Evolutionary conservation across 73 alveolate species (phyloP).

Genomic region (Tetrahymena borealis): DNA sequence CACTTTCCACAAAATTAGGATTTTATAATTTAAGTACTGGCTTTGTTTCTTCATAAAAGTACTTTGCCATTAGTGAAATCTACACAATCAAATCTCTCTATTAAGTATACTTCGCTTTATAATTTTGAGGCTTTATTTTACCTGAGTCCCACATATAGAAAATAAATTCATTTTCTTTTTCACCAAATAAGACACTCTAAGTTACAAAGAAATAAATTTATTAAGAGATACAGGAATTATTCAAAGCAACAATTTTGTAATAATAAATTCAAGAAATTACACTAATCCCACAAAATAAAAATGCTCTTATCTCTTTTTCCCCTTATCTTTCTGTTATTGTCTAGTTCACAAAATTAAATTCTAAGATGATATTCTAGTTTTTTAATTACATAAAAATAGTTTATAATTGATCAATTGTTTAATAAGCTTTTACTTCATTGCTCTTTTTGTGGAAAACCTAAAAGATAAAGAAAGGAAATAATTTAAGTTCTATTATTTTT

Average conservation of each 20-base stretch:
- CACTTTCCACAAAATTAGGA: not conserved
- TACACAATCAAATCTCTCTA: not conserved
- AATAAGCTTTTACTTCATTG: not conserved
- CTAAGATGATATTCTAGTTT: not conserved
- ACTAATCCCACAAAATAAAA: not conserved
- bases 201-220: too few relatives aligned
- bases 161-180: not conserved
- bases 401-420: not conserved
- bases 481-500: not conserved
- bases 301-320: not conserved
- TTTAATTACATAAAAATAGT: too few relatives aligned
- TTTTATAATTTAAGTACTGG: not conserved
- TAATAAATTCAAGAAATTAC: not conserved
- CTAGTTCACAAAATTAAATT: not conserved
- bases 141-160: not conserved
- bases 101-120: not conserved
- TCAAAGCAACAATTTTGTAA: too few relatives aligned
- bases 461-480: not conserved
- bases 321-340: not conserved
- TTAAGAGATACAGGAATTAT: too few relatives aligned
- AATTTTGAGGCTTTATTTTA: not conserved
- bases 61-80: not conserved
- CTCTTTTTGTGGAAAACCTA: not conserved
- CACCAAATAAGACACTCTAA: not conserved
- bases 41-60: not conserved